phyloP scores from a whole-genome alignment of 805 yeast genomes.

The Pichia phayaonensis region DNA sequence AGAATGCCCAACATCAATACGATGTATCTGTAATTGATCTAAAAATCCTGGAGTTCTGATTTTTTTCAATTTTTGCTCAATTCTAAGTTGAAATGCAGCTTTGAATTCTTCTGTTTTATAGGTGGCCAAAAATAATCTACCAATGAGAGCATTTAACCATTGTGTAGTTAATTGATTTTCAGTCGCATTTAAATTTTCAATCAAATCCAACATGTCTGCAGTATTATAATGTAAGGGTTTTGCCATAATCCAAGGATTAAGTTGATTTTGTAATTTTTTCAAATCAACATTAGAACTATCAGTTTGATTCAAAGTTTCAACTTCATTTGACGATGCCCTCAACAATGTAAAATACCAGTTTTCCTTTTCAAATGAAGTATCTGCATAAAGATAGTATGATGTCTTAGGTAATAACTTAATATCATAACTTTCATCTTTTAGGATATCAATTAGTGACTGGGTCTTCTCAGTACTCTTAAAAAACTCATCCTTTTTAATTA shows the following conservation, averaged over 20 bases:
- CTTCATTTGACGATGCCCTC: constrained; percentile 43
- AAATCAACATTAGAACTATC: constrained; percentile 16
- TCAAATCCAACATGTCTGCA: constrained; percentile 61
- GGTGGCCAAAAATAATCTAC: constrained; percentile 70
- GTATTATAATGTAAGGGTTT: constrained; percentile 66
- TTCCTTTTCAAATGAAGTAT: constrained; percentile 76
- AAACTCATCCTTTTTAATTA: constrained; percentile 39
- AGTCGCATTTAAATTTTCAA: constrained; percentile 70
- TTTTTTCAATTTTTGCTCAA: constrained; percentile 67
- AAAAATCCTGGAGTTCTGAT: constrained; percentile 83
- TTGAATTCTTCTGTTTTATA: constrained; percentile 67
- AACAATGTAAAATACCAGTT: constrained; percentile 87
- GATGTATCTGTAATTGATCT: constrained; percentile 69
- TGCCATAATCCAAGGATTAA: constrained; percentile 62
- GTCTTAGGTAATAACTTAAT: constrained; percentile 30
- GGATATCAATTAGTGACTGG: constrained; percentile 27
- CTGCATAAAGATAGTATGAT: constrained; percentile 61
- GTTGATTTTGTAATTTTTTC: not conserved
- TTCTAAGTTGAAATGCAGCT: constrained; percentile 45
- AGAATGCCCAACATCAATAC: constrained; percentile 67
- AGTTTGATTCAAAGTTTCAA: not conserved
- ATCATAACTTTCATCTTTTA: constrained; percentile 18
- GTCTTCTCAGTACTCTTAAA: constrained; percentile 31
- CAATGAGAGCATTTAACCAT: constrained; percentile 87
- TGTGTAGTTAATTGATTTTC: constrained; percentile 77